Evolutionary conservation across 2,329 filamentous ascomycete genomes (phyloP), one percentile per base, ranked within the genome.

Genomic region (Aspergillus calidoustus): DNA sequence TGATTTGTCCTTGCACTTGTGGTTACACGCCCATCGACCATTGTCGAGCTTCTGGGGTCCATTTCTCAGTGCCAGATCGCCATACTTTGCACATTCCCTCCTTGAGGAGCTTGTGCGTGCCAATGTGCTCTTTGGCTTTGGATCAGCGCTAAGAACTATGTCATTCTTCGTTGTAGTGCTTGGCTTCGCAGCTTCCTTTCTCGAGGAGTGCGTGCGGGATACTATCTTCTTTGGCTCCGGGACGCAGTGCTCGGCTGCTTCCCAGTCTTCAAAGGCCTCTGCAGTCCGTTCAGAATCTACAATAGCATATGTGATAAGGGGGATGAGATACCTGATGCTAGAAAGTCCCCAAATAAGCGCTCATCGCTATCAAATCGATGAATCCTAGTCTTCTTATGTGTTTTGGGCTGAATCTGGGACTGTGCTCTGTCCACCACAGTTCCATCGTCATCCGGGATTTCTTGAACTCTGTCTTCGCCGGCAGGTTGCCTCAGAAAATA

Each of bases 21-120:
- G 91, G 61, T 89, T 89, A 76, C 91, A 94, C 41, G 84, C 83
- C 87, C 89, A 93, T 69, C 84, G 91, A 0, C 90, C 91, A 69
- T 91, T 93, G 0, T 81, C 75, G 63, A 93, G 82, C 67, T 82
- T 83, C 1, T 77, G 72, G 4, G 87, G 82, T 51, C 83, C 76
- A 38, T 58, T 57, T 23, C 60, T 55, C 7, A 64, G 59, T 43
- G 2, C 57, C 55, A 64, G 25, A 57, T 38, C 28, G 62, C 50
- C 49, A 62, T 31, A 62, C 57, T 41, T 50, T 50, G 19, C 62
- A 25, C 15, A 65, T 59, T 54, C 41, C 54, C 55, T 48, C 30
- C 22, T 7, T 61, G 58, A 23, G 65, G 46, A 38, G 66, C 60
- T 46, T 44, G 50, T n/a, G 22, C 41, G 19, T 9, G 17, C 17